A percentile compares a stretch with the other conserved stretches of the same genome.
phyloP scores from a whole-genome alignment of 2,329 filamentous ascomycete species.

The Aspergillus udagawae region DNA sequence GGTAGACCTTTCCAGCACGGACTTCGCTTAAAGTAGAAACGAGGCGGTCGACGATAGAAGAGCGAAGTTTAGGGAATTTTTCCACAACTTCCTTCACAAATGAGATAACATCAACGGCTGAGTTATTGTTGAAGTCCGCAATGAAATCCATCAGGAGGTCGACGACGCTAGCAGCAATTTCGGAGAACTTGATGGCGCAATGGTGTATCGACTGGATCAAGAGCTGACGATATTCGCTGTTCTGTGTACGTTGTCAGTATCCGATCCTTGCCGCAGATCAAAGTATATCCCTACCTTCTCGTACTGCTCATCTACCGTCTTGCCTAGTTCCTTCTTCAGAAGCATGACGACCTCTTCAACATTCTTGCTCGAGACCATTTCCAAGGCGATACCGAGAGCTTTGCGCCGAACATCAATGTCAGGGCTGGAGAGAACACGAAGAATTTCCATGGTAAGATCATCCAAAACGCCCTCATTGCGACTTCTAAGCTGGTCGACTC shows the following conservation, averaged over 20 bases:
- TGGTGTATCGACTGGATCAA: conserved; percentile 97
- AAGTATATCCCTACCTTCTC: conserved; percentile 61
- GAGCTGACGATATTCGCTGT: conserved; percentile 87
- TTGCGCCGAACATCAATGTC: conserved; percentile 95
- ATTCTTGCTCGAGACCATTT: conserved; percentile 99
- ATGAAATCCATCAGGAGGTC: conserved; percentile 99
- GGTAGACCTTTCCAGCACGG: conserved; percentile 92
- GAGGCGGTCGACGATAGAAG: conserved; percentile 80
- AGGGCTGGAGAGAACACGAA: conserved; percentile 88
- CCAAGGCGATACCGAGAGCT: conserved; percentile 81
- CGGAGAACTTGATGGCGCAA: conserved; percentile 98
- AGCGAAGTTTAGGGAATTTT: conserved; percentile 87
- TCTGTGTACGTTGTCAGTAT: conserved; percentile 44
- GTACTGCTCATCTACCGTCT: conserved; percentile 97
- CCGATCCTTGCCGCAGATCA: not conserved
- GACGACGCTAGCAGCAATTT: conserved; percentile 94
- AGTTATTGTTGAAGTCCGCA: conserved; percentile 94
- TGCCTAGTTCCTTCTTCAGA: conserved; percentile 94
- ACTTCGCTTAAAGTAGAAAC: conserved; percentile 91
- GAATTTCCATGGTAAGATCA: conserved; percentile 93
- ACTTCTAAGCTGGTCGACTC: conserved; percentile 80
- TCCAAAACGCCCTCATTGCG: conserved; percentile 90
- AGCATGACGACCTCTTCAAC: conserved; percentile 95
- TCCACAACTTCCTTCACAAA: conserved; percentile 99
- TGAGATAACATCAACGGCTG: conserved; percentile 93